These are phyloP conservation scores for Teratosphaeriaceae sp. DNA, from an alignment of 2,329 filamentous ascomycete species.

Conservation along the genomic window DNA sequence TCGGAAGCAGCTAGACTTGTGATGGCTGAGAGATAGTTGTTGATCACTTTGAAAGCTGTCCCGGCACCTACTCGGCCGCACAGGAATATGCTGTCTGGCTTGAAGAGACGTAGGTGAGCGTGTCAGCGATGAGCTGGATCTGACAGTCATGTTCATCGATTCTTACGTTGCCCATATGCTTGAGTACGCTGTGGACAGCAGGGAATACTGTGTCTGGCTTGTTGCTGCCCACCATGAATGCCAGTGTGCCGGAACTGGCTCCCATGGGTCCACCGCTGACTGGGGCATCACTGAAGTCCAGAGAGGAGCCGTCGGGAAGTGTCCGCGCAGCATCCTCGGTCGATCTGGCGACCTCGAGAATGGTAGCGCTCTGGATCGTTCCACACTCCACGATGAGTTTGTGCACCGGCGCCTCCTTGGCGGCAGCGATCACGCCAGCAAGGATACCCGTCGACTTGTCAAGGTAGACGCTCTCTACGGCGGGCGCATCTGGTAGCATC, in stretches of 20 bases:
- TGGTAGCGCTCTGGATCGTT: slow-evolving; percentile 47
- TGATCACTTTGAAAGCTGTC: slow-evolving; percentile 42
- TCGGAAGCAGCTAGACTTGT: slow-evolving; percentile 52
- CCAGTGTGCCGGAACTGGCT: slow-evolving; percentile 42
- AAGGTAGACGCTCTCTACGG: slow-evolving; percentile 44
- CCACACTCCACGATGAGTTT: slow-evolving; percentile 47
- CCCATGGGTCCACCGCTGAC: slow-evolving; percentile 46
- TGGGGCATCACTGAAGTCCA: slow-evolving; percentile 44
- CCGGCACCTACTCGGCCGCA: background rate
- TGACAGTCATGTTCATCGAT: too few relatives aligned
- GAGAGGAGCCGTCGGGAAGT: background rate
- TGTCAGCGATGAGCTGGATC: too few relatives aligned
- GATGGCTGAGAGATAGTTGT: slow-evolving; percentile 52
- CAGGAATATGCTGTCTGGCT: slow-evolving; percentile 27
- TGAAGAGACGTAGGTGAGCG: too few relatives aligned
- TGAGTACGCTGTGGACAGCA: slow-evolving; percentile 35
- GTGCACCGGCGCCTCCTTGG: background rate
- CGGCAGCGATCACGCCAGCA: slow-evolving; percentile 30
- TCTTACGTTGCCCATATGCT: slow-evolving; percentile 46
- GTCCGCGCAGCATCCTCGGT: background rate
- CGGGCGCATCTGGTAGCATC: slow-evolving; percentile 45
- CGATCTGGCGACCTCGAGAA: slow-evolving; percentile 35
- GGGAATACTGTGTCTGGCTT: slow-evolving; percentile 38
- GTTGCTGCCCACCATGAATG: slow-evolving; percentile 48
- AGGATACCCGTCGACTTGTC: slow-evolving; percentile 36